Evolutionary conservation across 345 rosid species (phyloP).

Genomic region (Noccaea caerulescens): DNA sequence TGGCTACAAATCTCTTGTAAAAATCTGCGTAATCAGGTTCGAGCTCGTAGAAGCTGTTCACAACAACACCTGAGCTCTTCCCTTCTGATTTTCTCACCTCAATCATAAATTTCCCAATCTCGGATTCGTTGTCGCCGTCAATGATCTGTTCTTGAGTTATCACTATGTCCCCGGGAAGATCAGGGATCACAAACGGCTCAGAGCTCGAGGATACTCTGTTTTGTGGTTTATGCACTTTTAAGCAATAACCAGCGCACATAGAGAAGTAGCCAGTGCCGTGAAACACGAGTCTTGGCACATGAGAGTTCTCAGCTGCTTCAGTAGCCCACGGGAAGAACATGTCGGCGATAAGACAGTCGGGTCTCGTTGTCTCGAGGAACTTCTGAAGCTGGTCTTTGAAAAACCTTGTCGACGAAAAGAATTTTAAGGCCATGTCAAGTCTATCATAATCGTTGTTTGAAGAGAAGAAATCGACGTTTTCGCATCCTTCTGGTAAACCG

Average conservation of each 20-base stretch:
- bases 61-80: conserved; percentile 59
- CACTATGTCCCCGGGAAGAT: conserved; percentile 49
- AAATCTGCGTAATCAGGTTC: conserved; percentile 59
- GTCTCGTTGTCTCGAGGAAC: conserved; percentile 27
- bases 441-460: background rate
- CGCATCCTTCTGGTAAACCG: conserved; percentile 52
- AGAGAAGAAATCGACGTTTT: conserved; percentile 30
- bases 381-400: conserved; percentile 43
- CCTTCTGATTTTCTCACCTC: conserved; percentile 45
- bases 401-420: conserved; percentile 22
- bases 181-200: conserved; percentile 48
- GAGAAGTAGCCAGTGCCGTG: conserved; percentile 57
- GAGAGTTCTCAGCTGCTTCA: conserved; percentile 47
- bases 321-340: conserved; percentile 66
- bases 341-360: conserved; percentile 54
- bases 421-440: background rate
- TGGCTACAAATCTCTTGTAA: conserved; percentile 38
- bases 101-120: conserved; percentile 27
- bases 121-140: background rate
- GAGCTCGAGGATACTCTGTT: conserved; percentile 40
- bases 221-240: conserved; percentile 46
- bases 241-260: conserved; percentile 27
- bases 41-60: conserved; percentile 78
- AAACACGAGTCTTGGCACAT: conserved; percentile 59
- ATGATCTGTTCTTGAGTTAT: conserved; percentile 46